phyloP scores from a whole-genome alignment of 768 basidiomycete genomes.

The Lactarius hengduanensis region DNA sequence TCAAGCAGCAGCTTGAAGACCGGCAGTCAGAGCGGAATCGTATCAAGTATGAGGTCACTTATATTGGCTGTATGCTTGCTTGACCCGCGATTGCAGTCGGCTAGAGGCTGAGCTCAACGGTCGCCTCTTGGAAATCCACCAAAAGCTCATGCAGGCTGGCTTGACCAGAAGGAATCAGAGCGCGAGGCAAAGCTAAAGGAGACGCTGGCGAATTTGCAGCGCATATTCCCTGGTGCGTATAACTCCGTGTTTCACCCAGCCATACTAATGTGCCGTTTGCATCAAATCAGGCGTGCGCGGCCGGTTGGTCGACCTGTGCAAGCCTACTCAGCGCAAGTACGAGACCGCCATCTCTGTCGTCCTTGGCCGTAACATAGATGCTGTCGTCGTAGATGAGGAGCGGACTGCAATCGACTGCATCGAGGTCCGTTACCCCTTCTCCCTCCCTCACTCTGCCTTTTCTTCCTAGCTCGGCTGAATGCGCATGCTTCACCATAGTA shows the following conservation, averaged over 20 bases:
- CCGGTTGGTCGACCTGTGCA: constrained; percentile 90
- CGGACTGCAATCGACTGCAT: constrained; percentile 98
- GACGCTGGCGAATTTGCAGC: constrained; percentile 75
- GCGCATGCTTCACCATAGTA: constrained; percentile 49
- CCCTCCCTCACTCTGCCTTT: neutral
- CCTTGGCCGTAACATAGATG: constrained; percentile 91
- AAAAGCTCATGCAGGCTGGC: constrained; percentile 85
- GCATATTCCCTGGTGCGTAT: constrained; percentile 78
- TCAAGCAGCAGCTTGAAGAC: constrained; percentile 79
- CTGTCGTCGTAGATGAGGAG: constrained; percentile 95
- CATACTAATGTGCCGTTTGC: neutral
- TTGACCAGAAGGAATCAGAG: constrained; percentile 84
- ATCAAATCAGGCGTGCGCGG: constrained; percentile 77
- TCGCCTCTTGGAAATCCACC: constrained; percentile 78
- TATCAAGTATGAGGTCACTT: constrained; percentile 56
- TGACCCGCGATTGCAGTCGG: constrained; percentile 50
- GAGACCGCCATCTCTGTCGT: constrained; percentile 89
- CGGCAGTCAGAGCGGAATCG: constrained; percentile 79
- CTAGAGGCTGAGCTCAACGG: constrained; percentile 91
- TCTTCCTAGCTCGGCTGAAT: neutral
- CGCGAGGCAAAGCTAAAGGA: constrained; percentile 83
- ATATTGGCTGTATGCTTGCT: neutral
- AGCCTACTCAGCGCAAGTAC: constrained; percentile 90
- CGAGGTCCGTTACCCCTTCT: constrained; percentile 52
- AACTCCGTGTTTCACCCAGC: neutral